Base-by-base conservation (phyloP, 2,329 filamentous ascomycete genomes). In the Ascochyta clinopodiicola region DNA sequence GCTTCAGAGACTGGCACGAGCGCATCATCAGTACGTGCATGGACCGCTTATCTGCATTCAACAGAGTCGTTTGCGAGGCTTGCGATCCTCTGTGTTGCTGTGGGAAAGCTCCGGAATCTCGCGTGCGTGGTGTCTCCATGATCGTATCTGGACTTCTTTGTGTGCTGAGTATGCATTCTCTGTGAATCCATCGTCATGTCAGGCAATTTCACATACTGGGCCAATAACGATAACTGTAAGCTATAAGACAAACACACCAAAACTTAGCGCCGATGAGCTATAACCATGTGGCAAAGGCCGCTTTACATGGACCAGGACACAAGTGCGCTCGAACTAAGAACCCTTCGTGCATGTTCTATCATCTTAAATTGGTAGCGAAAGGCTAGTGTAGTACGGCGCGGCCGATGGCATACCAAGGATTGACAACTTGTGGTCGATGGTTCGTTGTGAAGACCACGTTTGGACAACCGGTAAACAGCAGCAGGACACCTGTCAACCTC, bases 331-430 rank as follows among this genome's bases (percentile, higher is more conserved):
- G 34, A 31, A 51, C 52, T 24, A 46, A 19, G 37, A 38, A 25
- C 29, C 19, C 40, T 37, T 32, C 45, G 32, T 45, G 31, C 27
- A 12, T 45, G 35, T 31, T 35, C 31, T 35, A 24, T 21, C 19
- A 38, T 22, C 45, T 29, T 51, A 56, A 15, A 37, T 53, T 43
- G 69, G 70, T 74, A 73, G 63, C 71, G 68, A 73, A 59, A 44
- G 47, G 61, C 59, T 67, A 61, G 65, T 59, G 66, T 72, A 53
- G 65, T 64, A 69, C 69, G 62, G 69, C 39, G 63, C 67, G 66
- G 66, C 68, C 68, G 70, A 73, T 69, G 57, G 58, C 60, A 64
- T 66, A 50, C 66, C 61, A 53, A 40, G 44, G 47, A 56, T 43
- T 46, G 51, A 47, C 46, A 51, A 50, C 37, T 55, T 58, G 42